Evolutionary conservation across 441 rosid species (phyloP).

Genomic region (Adansonia grandidieri): DNA sequence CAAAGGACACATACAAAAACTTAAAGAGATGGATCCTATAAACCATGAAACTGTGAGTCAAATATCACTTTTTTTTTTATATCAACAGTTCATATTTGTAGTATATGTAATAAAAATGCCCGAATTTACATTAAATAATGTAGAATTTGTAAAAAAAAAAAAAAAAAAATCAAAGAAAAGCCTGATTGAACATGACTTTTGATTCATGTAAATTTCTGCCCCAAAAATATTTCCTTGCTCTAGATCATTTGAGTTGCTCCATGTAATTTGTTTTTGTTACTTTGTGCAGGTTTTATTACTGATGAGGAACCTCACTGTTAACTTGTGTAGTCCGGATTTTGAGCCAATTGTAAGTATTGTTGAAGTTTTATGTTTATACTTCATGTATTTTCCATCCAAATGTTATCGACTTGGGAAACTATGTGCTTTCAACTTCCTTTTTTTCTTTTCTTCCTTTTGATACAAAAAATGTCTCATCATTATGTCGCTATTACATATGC

Average conservation of each 20-base stretch:
- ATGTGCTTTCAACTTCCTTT: background rate
- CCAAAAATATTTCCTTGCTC: background rate
- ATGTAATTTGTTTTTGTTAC: slow-evolving; percentile 18
- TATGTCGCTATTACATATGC: background rate
- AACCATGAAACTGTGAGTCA: slow-evolving; percentile 72
- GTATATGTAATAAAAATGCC: no score
- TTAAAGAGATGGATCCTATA: slow-evolving; percentile 78
- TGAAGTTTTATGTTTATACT: background rate
- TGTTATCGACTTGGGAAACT: slow-evolving; percentile 14
- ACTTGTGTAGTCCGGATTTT: slow-evolving; percentile 63
- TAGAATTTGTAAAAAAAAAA: background rate
- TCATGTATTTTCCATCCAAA: background rate
- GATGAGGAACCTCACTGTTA: slow-evolving; percentile 69
- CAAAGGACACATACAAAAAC: slow-evolving; percentile 54
- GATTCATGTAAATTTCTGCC: background rate
- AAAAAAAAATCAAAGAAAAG: background rate
- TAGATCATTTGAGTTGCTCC: background rate
- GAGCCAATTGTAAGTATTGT: slow-evolving; percentile 71
- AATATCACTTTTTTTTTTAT: background rate
- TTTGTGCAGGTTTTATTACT: slow-evolving; percentile 59
- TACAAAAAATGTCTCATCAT: background rate
- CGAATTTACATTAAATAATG: background rate
- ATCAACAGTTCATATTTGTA: no score
- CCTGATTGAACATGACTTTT: background rate
- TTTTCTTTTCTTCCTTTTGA: background rate